Base-by-base conservation (phyloP, 768 basidiomycete genomes). In the Suillus lakei region DNA sequence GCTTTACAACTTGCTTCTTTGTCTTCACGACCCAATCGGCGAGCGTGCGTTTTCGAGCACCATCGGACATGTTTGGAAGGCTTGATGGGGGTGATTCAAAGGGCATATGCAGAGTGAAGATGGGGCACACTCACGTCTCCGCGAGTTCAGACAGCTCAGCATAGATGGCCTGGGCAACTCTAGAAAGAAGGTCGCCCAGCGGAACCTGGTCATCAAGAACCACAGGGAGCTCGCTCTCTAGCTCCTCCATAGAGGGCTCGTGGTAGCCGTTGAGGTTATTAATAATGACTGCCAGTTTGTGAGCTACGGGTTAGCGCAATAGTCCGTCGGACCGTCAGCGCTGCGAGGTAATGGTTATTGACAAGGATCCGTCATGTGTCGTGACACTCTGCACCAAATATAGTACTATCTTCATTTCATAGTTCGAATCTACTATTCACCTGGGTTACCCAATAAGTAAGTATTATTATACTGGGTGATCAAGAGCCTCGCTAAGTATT, bases 1-100 rank as follows among this genome's bases (percentile, higher is more conserved):
- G 78, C 76, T 96, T 96, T 36, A 95, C 90, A 39, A 95, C 87
- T 71, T 97, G 95, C 71, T 95, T 91, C 78, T 96, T 92, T 6
- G 86, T 92, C 74, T 90, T 89, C n/a, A 95, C 91, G 0, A 95
- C 93, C 87, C 92, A 96, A 69, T 96, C 93, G 3, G 92, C 92
- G 38, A 96, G 79, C 21, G 85, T 88, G 41, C 92, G 87, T 72
- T 96, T 96, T 60, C 94, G 86, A 59, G 88, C 90, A 26, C 78
- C 79, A 71, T 95, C 92, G 16, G 92, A 92, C 90, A 91, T 91
- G 72, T 90, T 89, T 51, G 92, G 92, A 81, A 94, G 86, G 21
- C 88, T 90, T 41, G 9, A 28, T 41, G 12, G 26, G 28, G 10
- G 65, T 23, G 63, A 66, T 41, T 48, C 12, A 64, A 61, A 54